These are phyloP conservation scores for Glycine latifolia DNA, from an alignment of 306 rosid species.

Conservation along the genomic window DNA sequence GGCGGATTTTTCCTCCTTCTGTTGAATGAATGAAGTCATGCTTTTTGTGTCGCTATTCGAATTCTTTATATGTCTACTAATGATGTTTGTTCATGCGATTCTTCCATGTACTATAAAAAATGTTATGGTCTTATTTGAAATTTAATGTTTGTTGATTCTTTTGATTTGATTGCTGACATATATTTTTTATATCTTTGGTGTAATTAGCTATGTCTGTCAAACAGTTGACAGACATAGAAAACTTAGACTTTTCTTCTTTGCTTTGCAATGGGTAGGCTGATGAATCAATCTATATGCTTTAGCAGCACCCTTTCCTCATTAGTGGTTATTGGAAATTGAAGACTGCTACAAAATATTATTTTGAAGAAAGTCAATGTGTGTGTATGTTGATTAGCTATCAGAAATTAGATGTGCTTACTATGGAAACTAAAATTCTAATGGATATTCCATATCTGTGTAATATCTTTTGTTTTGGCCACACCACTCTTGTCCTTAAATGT, in stretches of 20 bases:
- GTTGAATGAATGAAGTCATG: slow-evolving; percentile 3
- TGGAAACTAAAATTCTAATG: slow-evolving; percentile 16
- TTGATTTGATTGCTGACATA: not conserved
- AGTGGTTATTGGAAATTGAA: slow-evolving; percentile 4
- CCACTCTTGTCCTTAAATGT: not conserved
- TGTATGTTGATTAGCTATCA: not conserved
- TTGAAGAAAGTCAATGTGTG: not conserved
- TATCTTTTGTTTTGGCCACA: not conserved
- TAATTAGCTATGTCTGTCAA: not conserved
- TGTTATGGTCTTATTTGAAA: slow-evolving; percentile 1
- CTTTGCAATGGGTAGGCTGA: slow-evolving; percentile 15
- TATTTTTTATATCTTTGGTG: slow-evolving; percentile 18
- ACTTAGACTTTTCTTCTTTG: not conserved
- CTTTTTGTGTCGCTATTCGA: not conserved
- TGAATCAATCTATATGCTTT: not conserved
- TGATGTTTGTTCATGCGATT: slow-evolving; percentile 17
- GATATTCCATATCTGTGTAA: not conserved
- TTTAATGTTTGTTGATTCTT: slow-evolving; percentile 30
- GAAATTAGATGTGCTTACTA: not conserved
- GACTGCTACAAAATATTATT: not conserved
- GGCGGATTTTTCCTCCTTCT: not conserved
- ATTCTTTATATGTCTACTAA: not conserved
- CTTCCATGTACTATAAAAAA: slow-evolving; percentile 5
- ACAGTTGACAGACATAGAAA: not conserved
- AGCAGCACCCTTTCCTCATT: not conserved